A percentile compares a stretch with the other conserved stretches of the same genome.
These are phyloP conservation scores for Capsella rubella DNA, from an alignment of 441 rosid genomes.

Conservation along the genomic window DNA sequence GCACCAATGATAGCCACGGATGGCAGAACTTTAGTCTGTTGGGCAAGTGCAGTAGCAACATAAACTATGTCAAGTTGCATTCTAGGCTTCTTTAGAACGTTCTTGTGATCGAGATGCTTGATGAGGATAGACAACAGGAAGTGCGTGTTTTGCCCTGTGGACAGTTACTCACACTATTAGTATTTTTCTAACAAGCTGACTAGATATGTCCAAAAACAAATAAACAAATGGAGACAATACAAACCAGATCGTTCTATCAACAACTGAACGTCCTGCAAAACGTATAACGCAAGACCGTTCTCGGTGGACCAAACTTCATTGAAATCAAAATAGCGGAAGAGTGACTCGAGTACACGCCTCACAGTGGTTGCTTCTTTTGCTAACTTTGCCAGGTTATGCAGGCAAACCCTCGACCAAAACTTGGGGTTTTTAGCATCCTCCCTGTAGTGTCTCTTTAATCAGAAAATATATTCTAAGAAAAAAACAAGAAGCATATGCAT, in stretches of 20 bases:
- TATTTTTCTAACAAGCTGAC: slow-evolving; percentile 22
- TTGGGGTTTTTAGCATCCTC: slow-evolving; percentile 60
- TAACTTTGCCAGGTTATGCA: slow-evolving; percentile 62
- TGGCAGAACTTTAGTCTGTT: slow-evolving; percentile 63
- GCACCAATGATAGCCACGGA: slow-evolving; percentile 86
- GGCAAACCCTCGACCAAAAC: slow-evolving; percentile 74
- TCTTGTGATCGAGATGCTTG: slow-evolving; percentile 96
- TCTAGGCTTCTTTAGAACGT: slow-evolving; percentile 71
- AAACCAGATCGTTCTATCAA: slow-evolving; percentile 65
- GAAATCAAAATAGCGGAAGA: slow-evolving; percentile 66
- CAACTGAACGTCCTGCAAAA: slow-evolving; percentile 63
- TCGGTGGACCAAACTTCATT: slow-evolving; percentile 62
- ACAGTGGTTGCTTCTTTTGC: slow-evolving; percentile 73
- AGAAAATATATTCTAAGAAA: slow-evolving; percentile 14
- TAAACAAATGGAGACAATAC: slow-evolving; percentile 26
- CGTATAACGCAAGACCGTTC: slow-evolving; percentile 62
- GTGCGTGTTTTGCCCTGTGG: slow-evolving; percentile 81
- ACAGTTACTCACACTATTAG: slow-evolving; percentile 26
- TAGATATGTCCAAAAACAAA: slow-evolving; percentile 9
- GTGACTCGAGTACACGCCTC: slow-evolving; percentile 67
- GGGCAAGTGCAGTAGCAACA: slow-evolving; percentile 74
- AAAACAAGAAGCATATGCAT: slow-evolving; percentile 16
- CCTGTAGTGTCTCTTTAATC: slow-evolving; percentile 43
- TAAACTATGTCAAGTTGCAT: slow-evolving; percentile 85
- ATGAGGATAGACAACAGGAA: slow-evolving; percentile 76